These are phyloP conservation scores for Aspergillus neotritici DNA, from an alignment of 2,329 filamentous ascomycete genomes.

Conservation along the genomic window DNA sequence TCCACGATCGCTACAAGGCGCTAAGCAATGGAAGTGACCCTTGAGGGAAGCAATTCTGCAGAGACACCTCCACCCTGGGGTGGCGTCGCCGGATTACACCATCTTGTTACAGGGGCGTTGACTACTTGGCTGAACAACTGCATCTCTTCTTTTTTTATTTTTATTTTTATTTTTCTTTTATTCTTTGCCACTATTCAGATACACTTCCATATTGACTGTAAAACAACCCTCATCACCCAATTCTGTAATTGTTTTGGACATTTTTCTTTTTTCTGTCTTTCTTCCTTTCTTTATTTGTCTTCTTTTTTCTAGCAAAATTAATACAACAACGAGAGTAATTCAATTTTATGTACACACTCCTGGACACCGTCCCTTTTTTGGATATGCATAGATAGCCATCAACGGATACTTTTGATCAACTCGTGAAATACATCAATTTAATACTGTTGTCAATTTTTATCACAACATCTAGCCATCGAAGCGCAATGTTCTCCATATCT, in stretches of 20 bases:
- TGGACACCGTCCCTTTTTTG: too few relatives aligned
- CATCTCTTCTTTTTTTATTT: conserved; percentile 25
- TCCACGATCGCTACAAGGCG: conserved; percentile 48
- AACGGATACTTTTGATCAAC: too few relatives aligned
- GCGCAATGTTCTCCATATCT: too few relatives aligned
- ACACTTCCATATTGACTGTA: too few relatives aligned
- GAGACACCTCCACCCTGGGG: conserved; percentile 50
- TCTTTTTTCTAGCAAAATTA: neutral
- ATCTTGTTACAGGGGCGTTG: conserved; percentile 34
- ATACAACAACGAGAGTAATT: neutral
- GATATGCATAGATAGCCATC: too few relatives aligned
- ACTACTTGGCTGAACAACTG: conserved; percentile 34
- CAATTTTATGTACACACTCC: neutral
- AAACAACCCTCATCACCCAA: neutral
- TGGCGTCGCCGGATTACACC: conserved; percentile 53
- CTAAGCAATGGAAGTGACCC: conserved; percentile 50
- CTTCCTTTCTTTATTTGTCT: neutral
- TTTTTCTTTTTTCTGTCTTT: neutral
- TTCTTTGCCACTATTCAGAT: too few relatives aligned
- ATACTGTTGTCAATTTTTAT: too few relatives aligned
- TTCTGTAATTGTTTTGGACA: conserved; percentile 23
- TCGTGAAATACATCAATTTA: too few relatives aligned
- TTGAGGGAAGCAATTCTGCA: conserved; percentile 58
- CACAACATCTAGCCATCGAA: too few relatives aligned
- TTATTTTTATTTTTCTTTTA: conserved; percentile 11